Conservation (phyloP, 169 alveolate genomes). For the Plasmodium fragile region DNA sequence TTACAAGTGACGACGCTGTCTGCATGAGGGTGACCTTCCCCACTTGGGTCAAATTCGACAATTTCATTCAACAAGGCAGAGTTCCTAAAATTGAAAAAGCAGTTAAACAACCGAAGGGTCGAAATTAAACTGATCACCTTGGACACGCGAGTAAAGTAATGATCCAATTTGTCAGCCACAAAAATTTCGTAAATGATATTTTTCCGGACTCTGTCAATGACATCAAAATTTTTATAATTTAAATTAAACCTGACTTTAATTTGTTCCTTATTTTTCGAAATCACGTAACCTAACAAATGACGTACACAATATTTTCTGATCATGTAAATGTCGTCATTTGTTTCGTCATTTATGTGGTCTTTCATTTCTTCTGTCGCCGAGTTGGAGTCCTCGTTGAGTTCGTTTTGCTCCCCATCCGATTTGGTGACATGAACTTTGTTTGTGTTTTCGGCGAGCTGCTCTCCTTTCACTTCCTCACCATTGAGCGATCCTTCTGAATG, state of each 20-base stretch:
- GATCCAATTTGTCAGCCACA: background rate
- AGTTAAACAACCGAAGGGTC: conserved; percentile 31
- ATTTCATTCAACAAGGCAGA: conserved; percentile 30
- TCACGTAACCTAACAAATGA: conserved; percentile 64
- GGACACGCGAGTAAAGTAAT: conserved; percentile 25
- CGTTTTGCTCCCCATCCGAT: background rate
- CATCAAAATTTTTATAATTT: conserved; percentile 46
- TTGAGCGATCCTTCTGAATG: background rate
- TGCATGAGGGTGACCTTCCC: background rate
- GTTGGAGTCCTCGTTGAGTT: background rate
- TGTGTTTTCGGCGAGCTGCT: background rate
- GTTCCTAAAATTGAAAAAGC: conserved; percentile 50
- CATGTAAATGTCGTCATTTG: conserved; percentile 66
- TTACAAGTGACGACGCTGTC: background rate
- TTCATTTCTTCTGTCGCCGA: background rate
- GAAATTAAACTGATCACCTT: conserved; percentile 40
- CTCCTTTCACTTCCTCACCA: background rate
- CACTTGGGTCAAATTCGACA: background rate
- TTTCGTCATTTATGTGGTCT: background rate
- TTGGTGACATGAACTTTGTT: background rate
- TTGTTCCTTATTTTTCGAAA: conserved; percentile 37
- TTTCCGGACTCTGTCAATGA: conserved; percentile 60
- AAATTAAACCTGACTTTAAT: conserved; percentile 51
- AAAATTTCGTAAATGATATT: conserved; percentile 51
- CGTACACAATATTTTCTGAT: conserved; percentile 71